Evolutionary conservation across 2,329 filamentous ascomycete species (phyloP), one percentile per base, ranked within the genome.

Genomic region (Aspergillus brasiliensis): DNA sequence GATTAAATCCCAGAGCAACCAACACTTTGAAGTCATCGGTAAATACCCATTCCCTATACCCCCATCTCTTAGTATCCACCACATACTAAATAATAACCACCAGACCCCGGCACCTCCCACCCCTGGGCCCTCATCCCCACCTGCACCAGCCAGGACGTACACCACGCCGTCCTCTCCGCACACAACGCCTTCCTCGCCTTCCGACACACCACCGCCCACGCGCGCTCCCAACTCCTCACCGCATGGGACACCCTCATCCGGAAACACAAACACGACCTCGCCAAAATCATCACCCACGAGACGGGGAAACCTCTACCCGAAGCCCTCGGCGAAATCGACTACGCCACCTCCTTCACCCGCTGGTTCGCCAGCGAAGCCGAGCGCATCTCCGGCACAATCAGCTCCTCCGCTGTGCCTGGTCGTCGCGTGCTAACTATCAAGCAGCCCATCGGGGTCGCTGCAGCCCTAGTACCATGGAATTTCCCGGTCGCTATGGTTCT

Each of bases 381-480:
- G 73, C 79, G 86, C 34, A 82, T 88, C n/a, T 81, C 83, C 25
- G 90, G 90, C 15, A 82, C 82, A 0, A 82, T 88, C 4, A 83
- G 85, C 48, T 80, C 82, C 0, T 82, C 87, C 0, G 79, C 88
- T 0, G 77, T 84, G 0, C 85, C 89, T 0, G 85, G 86, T 31
- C 80, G 90, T 5, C 81, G 89, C 11, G 82, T 88, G 2, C 84
- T 93, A 62, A 89, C 88, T 0, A 83, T 92, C 66, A 93, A 93
- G 78, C 88, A 91, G 73, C 88, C 88, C 0, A 82, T 91, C 60
- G 89, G 89, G 57, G 87, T 90, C 10, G 82, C 84, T 0, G 88
- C 83, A 0, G 88, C 88, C 0, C 76, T 91, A 15, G 88, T 91
- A 1, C 88, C 89, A 4, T 91, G 88, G 88, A 90, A 91, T 67